Evolutionary conservation across 2,329 filamentous ascomycete genomes (phyloP).

Genomic region (Neoarthrinium moseri): DNA sequence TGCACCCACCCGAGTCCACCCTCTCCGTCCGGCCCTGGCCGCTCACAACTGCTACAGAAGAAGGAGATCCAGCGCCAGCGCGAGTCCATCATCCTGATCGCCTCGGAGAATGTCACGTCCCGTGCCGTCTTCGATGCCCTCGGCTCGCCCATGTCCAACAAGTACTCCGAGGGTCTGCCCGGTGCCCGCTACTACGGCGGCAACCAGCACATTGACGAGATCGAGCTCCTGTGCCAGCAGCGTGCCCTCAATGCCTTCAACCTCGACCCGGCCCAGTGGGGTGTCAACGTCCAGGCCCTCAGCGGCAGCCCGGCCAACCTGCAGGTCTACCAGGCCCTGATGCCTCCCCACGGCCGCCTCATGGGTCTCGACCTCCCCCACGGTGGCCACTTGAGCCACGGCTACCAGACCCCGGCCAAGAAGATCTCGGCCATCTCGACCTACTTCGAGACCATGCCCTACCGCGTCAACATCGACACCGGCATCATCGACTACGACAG

Average conservation of each 20-base stretch:
- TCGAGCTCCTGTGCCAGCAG: constrained; percentile 92
- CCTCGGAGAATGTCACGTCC: constrained; percentile 98
- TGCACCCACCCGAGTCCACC: too few relatives aligned
- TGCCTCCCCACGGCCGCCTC: constrained; percentile 90
- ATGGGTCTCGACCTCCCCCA: constrained; percentile 97
- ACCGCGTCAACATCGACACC: constrained; percentile 84
- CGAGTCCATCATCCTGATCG: constrained; percentile 98
- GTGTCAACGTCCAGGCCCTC: constrained; percentile 96
- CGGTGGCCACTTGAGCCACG: constrained; percentile 92
- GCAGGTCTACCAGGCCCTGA: constrained; percentile 96
- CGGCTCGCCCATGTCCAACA: constrained; percentile 94
- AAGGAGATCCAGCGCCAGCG: constrained; percentile 94
- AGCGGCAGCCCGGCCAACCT: constrained; percentile 94
- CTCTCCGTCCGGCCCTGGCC: too few relatives aligned
- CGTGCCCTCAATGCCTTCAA: constrained; percentile 91
- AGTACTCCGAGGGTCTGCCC: constrained; percentile 98
- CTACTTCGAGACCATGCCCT: constrained; percentile 99
- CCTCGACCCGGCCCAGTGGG: constrained; percentile 86
- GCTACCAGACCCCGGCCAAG: constrained; percentile 92
- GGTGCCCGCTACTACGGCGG: constrained; percentile 98
- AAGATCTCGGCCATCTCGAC: constrained; percentile 98
- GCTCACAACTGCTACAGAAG: constrained; percentile 52
- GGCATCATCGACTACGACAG: constrained; percentile 97
- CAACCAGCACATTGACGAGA: constrained; percentile 97
- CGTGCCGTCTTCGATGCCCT: constrained; percentile 97